These are phyloP conservation scores for Suhomyces kunorum DNA, from an alignment of 1,139 yeast species.

Conservation along the genomic window DNA sequence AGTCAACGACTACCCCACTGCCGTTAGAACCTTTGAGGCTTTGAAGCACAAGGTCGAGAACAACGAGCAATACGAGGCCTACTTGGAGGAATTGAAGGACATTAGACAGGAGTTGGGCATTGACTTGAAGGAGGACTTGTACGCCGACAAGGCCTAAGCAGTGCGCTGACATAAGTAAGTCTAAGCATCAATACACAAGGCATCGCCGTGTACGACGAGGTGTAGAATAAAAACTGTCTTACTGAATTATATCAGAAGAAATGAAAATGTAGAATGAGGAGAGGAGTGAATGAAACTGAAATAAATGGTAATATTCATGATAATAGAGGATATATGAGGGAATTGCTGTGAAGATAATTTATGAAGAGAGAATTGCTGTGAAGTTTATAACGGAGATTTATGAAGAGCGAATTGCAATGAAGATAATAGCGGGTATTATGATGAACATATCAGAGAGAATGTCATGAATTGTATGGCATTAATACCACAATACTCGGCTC, in stretches of 20 bases:
- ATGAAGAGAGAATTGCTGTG: too few species aligned
- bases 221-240: too few species aligned
- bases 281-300: background rate
- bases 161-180: background rate
- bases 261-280: background rate
- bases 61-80: slow-evolving; percentile 90
- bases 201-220: background rate
- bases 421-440: too few species aligned
- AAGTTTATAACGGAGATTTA: background rate
- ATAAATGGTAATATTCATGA: too few species aligned
- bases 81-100: slow-evolving; percentile 90
- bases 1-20: slow-evolving; percentile 98
- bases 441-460: too few species aligned
- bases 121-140: slow-evolving; percentile 91
- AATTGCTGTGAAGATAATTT: background rate
- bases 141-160: slow-evolving; percentile 23
- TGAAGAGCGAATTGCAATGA: background rate
- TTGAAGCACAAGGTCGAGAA: slow-evolving; percentile 94
- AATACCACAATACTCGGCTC: too few species aligned
- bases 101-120: slow-evolving; percentile 91
- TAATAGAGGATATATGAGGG: background rate
- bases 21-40: slow-evolving; percentile 95
- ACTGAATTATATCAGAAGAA: too few species aligned
- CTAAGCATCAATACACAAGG: slow-evolving; percentile 3
- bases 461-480: too few species aligned